Evolutionary conservation across 768 basidiomycete genomes (phyloP).

Genomic region (Trametes coccinea): DNA sequence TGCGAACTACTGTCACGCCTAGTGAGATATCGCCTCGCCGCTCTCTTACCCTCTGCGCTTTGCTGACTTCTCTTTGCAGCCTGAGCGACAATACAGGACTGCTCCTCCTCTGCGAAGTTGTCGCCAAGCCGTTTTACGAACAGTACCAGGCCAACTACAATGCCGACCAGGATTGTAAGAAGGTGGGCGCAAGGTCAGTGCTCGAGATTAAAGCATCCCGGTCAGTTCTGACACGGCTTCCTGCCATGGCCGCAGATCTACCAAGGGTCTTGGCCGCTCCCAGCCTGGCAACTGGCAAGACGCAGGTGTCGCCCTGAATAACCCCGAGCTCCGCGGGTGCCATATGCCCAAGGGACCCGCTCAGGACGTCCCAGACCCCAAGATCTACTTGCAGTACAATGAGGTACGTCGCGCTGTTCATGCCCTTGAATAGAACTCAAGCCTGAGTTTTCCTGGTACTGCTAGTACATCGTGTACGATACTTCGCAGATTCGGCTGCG

Average conservation of each 20-base stretch:
- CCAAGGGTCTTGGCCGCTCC: slow-evolving; percentile 53
- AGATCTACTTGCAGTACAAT: slow-evolving; percentile 50
- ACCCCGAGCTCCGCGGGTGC: slow-evolving; percentile 52
- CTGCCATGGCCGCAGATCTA: slow-evolving; percentile 28
- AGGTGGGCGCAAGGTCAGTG: slow-evolving; percentile 34
- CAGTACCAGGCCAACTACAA: slow-evolving; percentile 46
- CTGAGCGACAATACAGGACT: slow-evolving; percentile 53
- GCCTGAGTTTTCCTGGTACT: too few relatives aligned
- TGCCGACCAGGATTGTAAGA: slow-evolving; percentile 52
- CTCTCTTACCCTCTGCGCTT: neutral
- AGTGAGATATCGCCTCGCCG: slow-evolving; percentile 36
- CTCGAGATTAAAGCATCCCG: too few relatives aligned
- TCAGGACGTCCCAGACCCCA: slow-evolving; percentile 32
- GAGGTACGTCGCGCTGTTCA: slow-evolving; percentile 41
- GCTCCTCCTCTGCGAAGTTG: slow-evolving; percentile 62
- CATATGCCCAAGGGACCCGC: slow-evolving; percentile 58
- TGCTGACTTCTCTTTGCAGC: slow-evolving; percentile 30
- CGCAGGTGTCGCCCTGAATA: slow-evolving; percentile 49
- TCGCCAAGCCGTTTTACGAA: slow-evolving; percentile 56
- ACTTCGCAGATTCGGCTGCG: too few relatives aligned
- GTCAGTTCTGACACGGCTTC: too few relatives aligned
- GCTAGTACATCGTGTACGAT: neutral
- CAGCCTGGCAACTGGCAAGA: slow-evolving; percentile 62
- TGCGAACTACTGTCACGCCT: slow-evolving; percentile 54
- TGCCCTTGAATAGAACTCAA: too few relatives aligned